Percentiles rank a stretch among this genome's conserved stretches.
Conservation (phyloP, 73 alveolate genomes). For the Paramecium primaurelia region DNA sequence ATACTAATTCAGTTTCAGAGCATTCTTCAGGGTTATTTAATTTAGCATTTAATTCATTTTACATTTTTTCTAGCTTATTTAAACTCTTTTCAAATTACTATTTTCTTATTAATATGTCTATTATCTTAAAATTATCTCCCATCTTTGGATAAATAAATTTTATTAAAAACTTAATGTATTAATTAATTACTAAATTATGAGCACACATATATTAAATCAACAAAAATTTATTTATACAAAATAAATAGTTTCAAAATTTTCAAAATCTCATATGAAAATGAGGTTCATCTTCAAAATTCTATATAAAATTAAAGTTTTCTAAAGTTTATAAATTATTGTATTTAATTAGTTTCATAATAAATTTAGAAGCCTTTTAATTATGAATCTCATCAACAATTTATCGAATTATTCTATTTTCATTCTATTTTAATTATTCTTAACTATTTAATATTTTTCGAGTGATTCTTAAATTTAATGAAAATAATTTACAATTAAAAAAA, state of each 20-base stretch:
- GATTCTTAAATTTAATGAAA: neutral
- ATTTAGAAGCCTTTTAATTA: neutral
- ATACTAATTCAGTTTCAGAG: neutral
- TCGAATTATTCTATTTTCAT: neutral
- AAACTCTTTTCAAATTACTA: neutral
- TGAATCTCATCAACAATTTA: neutral
- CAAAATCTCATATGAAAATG: neutral
- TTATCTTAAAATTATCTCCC: neutral
- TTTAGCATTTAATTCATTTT: neutral
- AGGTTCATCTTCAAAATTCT: neutral
- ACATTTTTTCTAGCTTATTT: neutral
- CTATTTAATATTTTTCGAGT: neutral
- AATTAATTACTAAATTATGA: neutral
- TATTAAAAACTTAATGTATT: neutral
- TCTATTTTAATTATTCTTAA: neutral
- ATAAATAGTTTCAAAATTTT: neutral
- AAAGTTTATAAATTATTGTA: neutral
- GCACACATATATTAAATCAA: neutral
- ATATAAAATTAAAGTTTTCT: neutral
- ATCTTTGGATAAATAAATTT: slow-evolving; percentile 10
- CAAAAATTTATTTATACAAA: neutral
- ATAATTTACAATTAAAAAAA: neutral
- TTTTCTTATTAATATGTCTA: neutral
- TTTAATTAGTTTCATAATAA: neutral
- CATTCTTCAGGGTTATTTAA: slow-evolving; percentile 4